These are phyloP conservation scores for Penicillium sp. DNA, from an alignment of 2,329 filamentous ascomycete species.

Conservation along the genomic window DNA sequence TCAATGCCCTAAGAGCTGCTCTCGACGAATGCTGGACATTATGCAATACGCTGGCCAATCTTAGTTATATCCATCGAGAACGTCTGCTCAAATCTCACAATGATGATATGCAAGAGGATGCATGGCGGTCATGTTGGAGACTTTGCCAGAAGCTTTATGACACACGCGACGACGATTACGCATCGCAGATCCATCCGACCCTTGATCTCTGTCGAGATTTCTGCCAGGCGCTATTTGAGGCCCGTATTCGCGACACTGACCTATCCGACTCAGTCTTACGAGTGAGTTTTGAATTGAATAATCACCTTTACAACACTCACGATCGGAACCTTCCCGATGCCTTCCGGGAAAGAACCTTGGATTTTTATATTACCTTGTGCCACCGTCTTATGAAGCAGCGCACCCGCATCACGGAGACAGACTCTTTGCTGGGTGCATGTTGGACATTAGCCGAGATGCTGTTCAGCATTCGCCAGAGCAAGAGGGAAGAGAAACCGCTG, in stretches of 20 bases:
- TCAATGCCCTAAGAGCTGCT: conserved; percentile 68
- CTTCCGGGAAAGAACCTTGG: conserved; percentile 83
- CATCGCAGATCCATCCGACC: conserved; percentile 68
- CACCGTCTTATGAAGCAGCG: conserved; percentile 96
- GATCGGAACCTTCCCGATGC: conserved; percentile 78
- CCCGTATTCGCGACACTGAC: conserved; percentile 73
- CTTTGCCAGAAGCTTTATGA: conserved; percentile 87
- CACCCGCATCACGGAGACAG: conserved; percentile 73
- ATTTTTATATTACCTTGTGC: conserved; percentile 92
- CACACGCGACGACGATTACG: conserved; percentile 68
- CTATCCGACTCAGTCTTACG: conserved; percentile 79
- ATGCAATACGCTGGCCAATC: conserved; percentile 81
- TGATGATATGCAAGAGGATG: conserved; percentile 76
- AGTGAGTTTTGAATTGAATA: conserved; percentile 93
- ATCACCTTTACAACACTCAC: conserved; percentile 90
- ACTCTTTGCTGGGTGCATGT: conserved; percentile 78
- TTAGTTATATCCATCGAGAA: conserved; percentile 80
- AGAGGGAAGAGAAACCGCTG: conserved; percentile 65
- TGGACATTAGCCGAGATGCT: conserved; percentile 92
- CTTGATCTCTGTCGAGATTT: conserved; percentile 88
- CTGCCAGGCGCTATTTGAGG: conserved; percentile 86
- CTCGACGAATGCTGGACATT: conserved; percentile 89
- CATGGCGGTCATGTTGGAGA: conserved; percentile 93
- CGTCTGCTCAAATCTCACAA: conserved; percentile 73
- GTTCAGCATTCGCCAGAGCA: conserved; percentile 82